A percentile compares a stretch with the other conserved stretches of the same genome.
Evolutionary conservation across 768 basidiomycete genomes (phyloP).

Genomic region (Suillus weaverae): DNA sequence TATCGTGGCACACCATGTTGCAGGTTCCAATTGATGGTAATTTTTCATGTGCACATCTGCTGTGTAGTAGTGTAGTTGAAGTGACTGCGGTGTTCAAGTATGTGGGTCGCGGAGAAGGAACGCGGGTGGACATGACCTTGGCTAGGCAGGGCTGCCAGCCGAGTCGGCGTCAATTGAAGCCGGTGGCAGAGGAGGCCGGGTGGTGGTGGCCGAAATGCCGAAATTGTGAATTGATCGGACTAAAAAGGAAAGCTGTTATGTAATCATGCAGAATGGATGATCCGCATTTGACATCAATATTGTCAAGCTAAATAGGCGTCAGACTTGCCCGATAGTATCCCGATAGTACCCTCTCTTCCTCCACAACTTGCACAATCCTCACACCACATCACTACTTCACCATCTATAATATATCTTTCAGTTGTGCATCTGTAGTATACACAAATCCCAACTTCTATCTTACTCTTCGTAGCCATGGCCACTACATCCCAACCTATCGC

Average conservation of each 20-base stretch:
- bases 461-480: conserved; percentile 30
- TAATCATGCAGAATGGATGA: background rate
- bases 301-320: background rate
- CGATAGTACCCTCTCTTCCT: conserved; percentile 3
- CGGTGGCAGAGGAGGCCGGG: background rate
- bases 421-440: conserved; percentile 11
- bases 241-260: background rate
- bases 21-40: background rate
- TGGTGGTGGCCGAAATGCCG: background rate
- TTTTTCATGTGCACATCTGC: background rate
- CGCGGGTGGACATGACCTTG: background rate
- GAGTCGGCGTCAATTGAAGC: background rate
- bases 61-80: background rate
- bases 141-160: no score
- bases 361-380: background rate
- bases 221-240: background rate
- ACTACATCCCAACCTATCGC: conserved; percentile 46
- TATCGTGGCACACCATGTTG: background rate
- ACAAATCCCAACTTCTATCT: conserved; percentile 4
- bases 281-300: background rate
- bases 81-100: background rate
- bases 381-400: background rate
- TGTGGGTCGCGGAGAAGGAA: background rate
- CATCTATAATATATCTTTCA: background rate
- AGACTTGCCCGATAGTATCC: background rate